Percentiles rank a stretch among this genome's conserved stretches.
These are phyloP conservation scores for Arctostaphylos glauca DNA, from an alignment of 148 eudicot genomes.

Conservation along the genomic window DNA sequence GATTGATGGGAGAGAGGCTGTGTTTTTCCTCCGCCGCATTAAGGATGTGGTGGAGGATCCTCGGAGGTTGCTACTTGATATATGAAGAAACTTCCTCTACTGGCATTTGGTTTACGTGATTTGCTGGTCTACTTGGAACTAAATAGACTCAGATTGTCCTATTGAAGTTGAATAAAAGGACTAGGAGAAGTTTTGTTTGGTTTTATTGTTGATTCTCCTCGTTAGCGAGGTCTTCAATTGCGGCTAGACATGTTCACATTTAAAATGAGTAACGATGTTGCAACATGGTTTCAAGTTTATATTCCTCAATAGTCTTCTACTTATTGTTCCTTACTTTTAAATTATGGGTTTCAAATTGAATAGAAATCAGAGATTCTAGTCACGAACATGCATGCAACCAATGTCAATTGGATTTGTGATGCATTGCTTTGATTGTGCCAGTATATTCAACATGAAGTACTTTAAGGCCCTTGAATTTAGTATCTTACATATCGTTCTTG, in stretches of 20 bases:
- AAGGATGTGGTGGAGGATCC: slow-evolving; percentile 98
- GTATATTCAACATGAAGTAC: not conserved
- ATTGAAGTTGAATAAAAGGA: slow-evolving; percentile 15
- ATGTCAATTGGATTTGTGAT: slow-evolving; percentile 7
- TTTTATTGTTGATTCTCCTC: slow-evolving; percentile 11
- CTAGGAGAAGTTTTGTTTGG: slow-evolving; percentile 2
- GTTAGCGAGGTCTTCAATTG: slow-evolving; percentile 5
- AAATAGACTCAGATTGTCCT: not conserved
- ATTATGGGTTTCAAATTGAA: not conserved
- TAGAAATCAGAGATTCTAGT: slow-evolving; percentile 11
- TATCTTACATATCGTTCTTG: not conserved
- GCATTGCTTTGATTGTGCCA: not conserved
- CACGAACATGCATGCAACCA: not conserved
- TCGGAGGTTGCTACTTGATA: slow-evolving; percentile 87
- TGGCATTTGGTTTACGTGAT: slow-evolving; percentile 10
- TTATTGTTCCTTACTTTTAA: not conserved
- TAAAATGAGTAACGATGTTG: slow-evolving; percentile 5
- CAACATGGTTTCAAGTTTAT: slow-evolving; percentile 3
- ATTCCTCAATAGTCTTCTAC: not conserved
- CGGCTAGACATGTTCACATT: slow-evolving; percentile 7
- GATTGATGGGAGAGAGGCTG: slow-evolving; percentile 98
- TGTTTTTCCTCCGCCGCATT: slow-evolving; percentile 83
- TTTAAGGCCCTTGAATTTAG: not conserved
- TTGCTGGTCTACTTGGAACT: slow-evolving; percentile 11
- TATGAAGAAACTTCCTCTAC: slow-evolving; percentile 33